A percentile compares a stretch with the other conserved stretches of the same genome.
Evolutionary conservation across 2,329 filamentous ascomycete species (phyloP).

Genomic region (Apiospora saccharicola): DNA sequence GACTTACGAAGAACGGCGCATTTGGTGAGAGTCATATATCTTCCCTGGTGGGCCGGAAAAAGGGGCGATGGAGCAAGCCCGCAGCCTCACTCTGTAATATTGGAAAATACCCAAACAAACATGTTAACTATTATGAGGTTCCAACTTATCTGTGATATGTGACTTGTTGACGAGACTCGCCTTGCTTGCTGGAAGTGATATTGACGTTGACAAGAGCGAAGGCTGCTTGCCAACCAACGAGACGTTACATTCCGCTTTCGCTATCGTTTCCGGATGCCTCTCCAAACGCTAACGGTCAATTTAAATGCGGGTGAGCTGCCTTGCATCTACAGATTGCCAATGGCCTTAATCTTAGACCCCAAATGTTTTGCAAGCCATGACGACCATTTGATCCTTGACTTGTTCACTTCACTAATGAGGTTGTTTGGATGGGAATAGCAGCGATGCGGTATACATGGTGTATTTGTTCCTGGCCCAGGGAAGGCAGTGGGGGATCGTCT

Average conservation of each 20-base stretch:
- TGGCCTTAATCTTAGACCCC: not conserved
- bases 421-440: not conserved
- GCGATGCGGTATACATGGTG: not conserved
- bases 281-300: not conserved
- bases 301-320: not conserved
- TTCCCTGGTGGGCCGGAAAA: not conserved
- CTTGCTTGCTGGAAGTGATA: not conserved
- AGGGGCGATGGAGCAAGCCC: not conserved
- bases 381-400: not conserved
- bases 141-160: not conserved
- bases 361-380: not conserved
- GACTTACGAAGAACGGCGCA: not conserved
- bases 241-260: not conserved
- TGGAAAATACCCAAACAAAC: constrained; percentile 12
- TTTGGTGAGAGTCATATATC: not conserved
- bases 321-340: not conserved
- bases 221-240: no score
- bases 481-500: not conserved
- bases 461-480: not conserved
- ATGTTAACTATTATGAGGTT: not conserved
- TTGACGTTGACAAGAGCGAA: not conserved
- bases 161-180: not conserved
- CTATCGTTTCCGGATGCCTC: not conserved
- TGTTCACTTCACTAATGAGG: not conserved
- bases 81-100: constrained; percentile 18